Percentiles rank a stretch among this genome's conserved stretches.
Evolutionary conservation across 2,329 filamentous ascomycete genomes (phyloP).

Genomic region (Zasmidium citrigriseum): DNA sequence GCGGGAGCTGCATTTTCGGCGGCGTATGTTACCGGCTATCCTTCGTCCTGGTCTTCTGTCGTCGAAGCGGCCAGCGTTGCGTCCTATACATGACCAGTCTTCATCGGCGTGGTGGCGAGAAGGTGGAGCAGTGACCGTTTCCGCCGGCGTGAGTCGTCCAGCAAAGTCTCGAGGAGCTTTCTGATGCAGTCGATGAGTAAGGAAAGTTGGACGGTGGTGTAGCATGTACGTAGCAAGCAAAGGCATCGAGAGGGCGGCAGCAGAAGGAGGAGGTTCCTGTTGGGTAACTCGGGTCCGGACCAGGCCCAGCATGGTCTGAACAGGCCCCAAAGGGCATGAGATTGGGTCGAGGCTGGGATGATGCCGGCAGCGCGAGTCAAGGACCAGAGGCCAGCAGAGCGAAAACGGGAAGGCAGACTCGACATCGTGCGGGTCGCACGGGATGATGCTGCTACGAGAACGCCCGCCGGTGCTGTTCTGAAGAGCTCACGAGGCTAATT

Average conservation of each 20-base stretch:
- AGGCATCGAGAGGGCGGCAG: neutral
- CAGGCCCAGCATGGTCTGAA: neutral
- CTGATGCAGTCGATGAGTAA: neutral
- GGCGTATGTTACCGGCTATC: neutral
- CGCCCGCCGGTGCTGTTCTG: neutral
- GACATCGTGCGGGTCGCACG: neutral
- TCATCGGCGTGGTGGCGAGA: neutral
- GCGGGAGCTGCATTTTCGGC: constrained; percentile 27
- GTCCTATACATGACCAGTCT: constrained; percentile 4
- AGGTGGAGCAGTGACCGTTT: neutral
- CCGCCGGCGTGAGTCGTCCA: neutral
- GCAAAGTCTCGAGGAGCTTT: neutral
- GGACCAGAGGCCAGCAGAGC: neutral
- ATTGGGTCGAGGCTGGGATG: constrained; percentile 1
- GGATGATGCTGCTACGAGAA: constrained; percentile 2
- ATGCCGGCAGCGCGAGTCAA: constrained; percentile 7
- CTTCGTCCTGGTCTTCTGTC: neutral
- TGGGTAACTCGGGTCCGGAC: neutral
- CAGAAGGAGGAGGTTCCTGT: neutral
- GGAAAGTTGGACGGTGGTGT: neutral
- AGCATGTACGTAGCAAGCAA: neutral
- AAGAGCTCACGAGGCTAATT: neutral
- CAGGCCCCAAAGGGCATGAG: neutral
- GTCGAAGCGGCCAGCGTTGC: neutral
- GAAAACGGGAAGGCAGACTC: neutral